Evolutionary conservation across 768 basidiomycete species (phyloP).

Genomic region (Termitomyces sp.): DNA sequence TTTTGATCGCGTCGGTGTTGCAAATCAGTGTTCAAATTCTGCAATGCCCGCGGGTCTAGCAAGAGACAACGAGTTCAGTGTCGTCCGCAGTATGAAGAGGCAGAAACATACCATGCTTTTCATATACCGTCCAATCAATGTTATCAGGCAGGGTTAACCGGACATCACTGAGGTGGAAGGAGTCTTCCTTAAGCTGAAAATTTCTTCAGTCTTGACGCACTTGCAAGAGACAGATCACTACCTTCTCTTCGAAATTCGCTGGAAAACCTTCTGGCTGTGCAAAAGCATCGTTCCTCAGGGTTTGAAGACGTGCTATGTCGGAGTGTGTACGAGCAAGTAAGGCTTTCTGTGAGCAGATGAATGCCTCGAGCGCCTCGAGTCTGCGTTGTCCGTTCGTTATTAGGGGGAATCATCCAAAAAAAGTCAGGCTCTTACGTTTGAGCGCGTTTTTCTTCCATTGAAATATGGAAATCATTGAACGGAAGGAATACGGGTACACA

Average conservation of each 20-base stretch:
- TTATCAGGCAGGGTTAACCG: constrained; percentile 37
- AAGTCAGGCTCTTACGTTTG: constrained; percentile 26
- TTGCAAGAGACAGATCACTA: constrained; percentile 9
- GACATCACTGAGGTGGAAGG: constrained; percentile 37
- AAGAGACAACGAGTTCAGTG: background rate
- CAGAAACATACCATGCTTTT: constrained; percentile 41
- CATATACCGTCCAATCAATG: constrained; percentile 61
- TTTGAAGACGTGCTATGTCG: constrained; percentile 54
- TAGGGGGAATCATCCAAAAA: background rate
- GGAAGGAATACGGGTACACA: background rate
- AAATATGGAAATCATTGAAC: constrained; percentile 13
- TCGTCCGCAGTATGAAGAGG: background rate
- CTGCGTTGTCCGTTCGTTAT: constrained; percentile 22
- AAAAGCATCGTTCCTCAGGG: constrained; percentile 34
- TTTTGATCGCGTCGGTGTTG: constrained; percentile 27
- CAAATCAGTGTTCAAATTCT: constrained; percentile 34
- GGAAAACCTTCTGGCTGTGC: constrained; percentile 27
- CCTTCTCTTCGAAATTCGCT: constrained; percentile 27
- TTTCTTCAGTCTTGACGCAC: background rate
- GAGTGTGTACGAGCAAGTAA: constrained; percentile 54
- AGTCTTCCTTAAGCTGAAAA: constrained; percentile 6
- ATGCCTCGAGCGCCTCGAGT: constrained; percentile 60
- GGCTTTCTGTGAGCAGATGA: constrained; percentile 54
- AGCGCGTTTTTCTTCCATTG: constrained; percentile 32
- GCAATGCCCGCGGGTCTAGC: constrained; percentile 51